Percentiles rank a stretch among this genome's conserved stretches.
phyloP scores from a whole-genome alignment of 805 yeast species.

The Komagataella pseudopastoris region DNA sequence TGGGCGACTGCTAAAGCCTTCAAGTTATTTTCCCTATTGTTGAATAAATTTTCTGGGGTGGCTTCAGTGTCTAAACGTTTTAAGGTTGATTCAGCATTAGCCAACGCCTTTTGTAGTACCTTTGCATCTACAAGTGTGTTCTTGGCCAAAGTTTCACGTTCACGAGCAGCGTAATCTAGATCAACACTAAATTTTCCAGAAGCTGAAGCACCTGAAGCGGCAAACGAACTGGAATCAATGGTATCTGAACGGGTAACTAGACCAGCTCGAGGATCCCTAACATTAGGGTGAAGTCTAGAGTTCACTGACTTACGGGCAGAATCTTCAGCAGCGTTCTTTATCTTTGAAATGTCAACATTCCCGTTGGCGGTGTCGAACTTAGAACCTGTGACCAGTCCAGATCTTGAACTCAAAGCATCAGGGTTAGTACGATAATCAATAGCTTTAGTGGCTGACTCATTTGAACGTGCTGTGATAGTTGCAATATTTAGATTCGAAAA shows the following conservation, averaged over 20 bases:
- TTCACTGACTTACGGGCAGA: slow-evolving; percentile 18
- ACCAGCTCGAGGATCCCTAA: neutral
- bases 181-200: slow-evolving; percentile 30
- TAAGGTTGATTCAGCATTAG: slow-evolving; percentile 27
- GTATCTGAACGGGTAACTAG: slow-evolving; percentile 9
- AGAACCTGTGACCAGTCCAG: slow-evolving; percentile 16
- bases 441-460: slow-evolving; percentile 14
- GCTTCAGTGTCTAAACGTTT: slow-evolving; percentile 13
- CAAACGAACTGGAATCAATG: slow-evolving; percentile 17
- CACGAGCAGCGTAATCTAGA: slow-evolving; percentile 28
- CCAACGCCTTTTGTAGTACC: slow-evolving; percentile 37
- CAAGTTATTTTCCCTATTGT: slow-evolving; percentile 31
- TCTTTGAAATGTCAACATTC: slow-evolving; percentile 36
- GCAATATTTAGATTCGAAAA: slow-evolving; percentile 12
- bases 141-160: slow-evolving; percentile 22
- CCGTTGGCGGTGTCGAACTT: slow-evolving; percentile 24
- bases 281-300: slow-evolving; percentile 15
- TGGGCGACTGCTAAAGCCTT: slow-evolving; percentile 72
- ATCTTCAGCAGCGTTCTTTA: slow-evolving; percentile 31
- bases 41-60: slow-evolving; percentile 11
- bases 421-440: slow-evolving; percentile 34
- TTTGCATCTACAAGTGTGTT: slow-evolving; percentile 25
- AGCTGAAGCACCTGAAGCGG: slow-evolving; percentile 46
- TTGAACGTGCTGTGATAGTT: slow-evolving; percentile 4
- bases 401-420: slow-evolving; percentile 16